Conservation (phyloP, 495 filamentous ascomycete genomes). For the Hypoxylon lienhwacheense region DNA sequence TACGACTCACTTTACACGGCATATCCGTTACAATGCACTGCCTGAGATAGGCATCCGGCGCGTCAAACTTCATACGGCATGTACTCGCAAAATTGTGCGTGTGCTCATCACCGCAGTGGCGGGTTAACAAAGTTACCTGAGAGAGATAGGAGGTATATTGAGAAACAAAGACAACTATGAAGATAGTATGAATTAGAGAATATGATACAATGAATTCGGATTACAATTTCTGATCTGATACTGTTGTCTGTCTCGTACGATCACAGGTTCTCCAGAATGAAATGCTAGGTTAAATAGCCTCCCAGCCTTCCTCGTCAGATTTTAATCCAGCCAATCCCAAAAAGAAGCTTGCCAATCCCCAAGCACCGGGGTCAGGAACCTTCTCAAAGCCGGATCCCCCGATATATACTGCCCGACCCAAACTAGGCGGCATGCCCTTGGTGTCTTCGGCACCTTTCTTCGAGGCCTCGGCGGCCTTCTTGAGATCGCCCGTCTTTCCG, state of each 20-base stretch:
- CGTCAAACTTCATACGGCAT: conserved; percentile 9
- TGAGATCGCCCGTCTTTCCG: conserved; percentile 60
- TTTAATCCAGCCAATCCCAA: conserved; percentile 64
- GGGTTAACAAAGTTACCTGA: conserved; percentile 5
- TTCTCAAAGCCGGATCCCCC: conserved; percentile 78
- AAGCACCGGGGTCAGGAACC: conserved; percentile 90
- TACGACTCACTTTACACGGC: background rate
- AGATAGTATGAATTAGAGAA: conserved; percentile 14
- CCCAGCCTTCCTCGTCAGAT: conserved; percentile 36
- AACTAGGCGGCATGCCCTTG: conserved; percentile 85
- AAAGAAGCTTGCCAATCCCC: conserved; percentile 80
- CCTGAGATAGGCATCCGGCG: conserved; percentile 5
- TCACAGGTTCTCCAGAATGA: conserved; percentile 9
- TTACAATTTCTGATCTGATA: conserved; percentile 7
- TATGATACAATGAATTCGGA: conserved; percentile 26
- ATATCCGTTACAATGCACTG: conserved; percentile 4
- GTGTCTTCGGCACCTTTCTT: conserved; percentile 77
- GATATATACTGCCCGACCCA: conserved; percentile 90
- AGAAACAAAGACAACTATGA: conserved; percentile 8
- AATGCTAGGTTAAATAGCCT: conserved; percentile 29
- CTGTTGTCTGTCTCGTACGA: background rate
- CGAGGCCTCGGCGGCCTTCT: conserved; percentile 73
- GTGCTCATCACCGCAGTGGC: conserved; percentile 6
- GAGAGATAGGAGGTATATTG: conserved; percentile 5
- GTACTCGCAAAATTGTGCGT: conserved; percentile 2